Conservation (phyloP, 2,329 filamentous ascomycete genomes). For the Aspergillus pseudoviridinutans region DNA sequence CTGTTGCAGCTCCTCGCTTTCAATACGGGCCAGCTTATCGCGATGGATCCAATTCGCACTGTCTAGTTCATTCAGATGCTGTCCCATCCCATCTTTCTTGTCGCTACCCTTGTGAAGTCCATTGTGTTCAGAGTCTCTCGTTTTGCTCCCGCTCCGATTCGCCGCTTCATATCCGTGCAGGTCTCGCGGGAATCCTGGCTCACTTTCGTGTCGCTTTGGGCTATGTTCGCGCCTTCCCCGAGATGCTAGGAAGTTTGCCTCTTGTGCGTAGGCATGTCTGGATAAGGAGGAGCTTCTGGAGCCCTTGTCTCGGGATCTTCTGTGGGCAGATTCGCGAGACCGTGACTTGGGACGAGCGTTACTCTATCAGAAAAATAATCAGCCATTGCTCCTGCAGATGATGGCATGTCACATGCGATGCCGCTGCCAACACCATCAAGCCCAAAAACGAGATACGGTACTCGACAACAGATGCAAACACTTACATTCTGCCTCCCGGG, state of each 20-base stretch:
- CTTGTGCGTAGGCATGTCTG: slow-evolving; percentile 26
- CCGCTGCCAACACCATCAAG: not conserved
- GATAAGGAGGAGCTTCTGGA: slow-evolving; percentile 39
- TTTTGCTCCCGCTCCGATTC: slow-evolving; percentile 18
- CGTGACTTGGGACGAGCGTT: slow-evolving; percentile 29
- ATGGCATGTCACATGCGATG: not conserved
- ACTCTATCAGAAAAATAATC: slow-evolving; percentile 21
- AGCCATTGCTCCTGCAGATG: not conserved
- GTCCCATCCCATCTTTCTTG: slow-evolving; percentile 14
- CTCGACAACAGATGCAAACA: not conserved
- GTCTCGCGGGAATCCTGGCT: slow-evolving; percentile 36
- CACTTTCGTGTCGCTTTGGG: slow-evolving; percentile 35
- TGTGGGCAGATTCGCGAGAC: slow-evolving; percentile 34
- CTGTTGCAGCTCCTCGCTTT: slow-evolving; percentile 49
- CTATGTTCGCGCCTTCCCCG: slow-evolving; percentile 33
- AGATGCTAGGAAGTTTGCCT: slow-evolving; percentile 24
- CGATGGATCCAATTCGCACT: slow-evolving; percentile 48
- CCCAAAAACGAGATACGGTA: not conserved
- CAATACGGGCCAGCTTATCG: slow-evolving; percentile 48
- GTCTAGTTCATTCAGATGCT: slow-evolving; percentile 21
- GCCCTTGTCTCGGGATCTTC: slow-evolving; percentile 30
- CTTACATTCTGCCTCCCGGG: slow-evolving; percentile 33
- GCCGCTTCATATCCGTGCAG: slow-evolving; percentile 30
- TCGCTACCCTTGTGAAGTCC: slow-evolving; percentile 14
- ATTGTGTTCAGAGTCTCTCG: slow-evolving; percentile 21